Base-by-base conservation (phyloP, 164 flowering plant genomes). In the Berberis thunbergii region DNA sequence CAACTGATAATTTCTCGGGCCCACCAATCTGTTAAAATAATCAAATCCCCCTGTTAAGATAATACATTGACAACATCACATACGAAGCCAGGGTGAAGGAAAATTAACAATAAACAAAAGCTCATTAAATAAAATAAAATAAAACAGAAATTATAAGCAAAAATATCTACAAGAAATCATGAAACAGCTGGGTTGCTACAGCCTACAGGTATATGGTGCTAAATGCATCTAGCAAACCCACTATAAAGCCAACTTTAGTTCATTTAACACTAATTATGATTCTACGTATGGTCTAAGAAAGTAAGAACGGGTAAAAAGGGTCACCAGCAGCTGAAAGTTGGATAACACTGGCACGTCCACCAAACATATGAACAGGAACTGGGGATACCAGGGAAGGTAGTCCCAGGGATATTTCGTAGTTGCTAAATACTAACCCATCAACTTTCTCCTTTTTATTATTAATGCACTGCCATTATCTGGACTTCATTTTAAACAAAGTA, bases 11-110 rank as follows among this genome's bases (percentile, higher is more conserved):
- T 73, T 78, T 76, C 58, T 72, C 75, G 66, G 65, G 63, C 69
- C 79, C 67, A 70, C 68, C 45, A 72, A 80, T 75, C 81, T 77
- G 74, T 76, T 73, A 75, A 78, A 70, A 74, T 79, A 76, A 80
- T 82, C 80, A 83, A 79, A 75, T 40, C 69, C 82, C 73, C 91
- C 89, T 88, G 85, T 76, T 73, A 78, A 73, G 72, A 84, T 67
- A 54, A 72, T 60, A 74, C 57, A 72, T 64, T 38, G 45, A 82
- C 54, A 75, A 60, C 77, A 78, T 72, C 70, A 79, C 63, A 70
- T 62, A 65, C 59, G 26, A 70, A 73, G 75, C 67, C 72, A 69
- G 40, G 12, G 48, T 64, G 38, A 4, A 13, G 3, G 26, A 12
- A 6, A 53, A 6, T 12, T 6, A 53, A n/a, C 26, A 26, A 26